Percentiles rank a stretch among this genome's conserved stretches.
These are phyloP conservation scores for Yarrowia alimentaria DNA, from an alignment of 805 yeast species.

Conservation along the genomic window DNA sequence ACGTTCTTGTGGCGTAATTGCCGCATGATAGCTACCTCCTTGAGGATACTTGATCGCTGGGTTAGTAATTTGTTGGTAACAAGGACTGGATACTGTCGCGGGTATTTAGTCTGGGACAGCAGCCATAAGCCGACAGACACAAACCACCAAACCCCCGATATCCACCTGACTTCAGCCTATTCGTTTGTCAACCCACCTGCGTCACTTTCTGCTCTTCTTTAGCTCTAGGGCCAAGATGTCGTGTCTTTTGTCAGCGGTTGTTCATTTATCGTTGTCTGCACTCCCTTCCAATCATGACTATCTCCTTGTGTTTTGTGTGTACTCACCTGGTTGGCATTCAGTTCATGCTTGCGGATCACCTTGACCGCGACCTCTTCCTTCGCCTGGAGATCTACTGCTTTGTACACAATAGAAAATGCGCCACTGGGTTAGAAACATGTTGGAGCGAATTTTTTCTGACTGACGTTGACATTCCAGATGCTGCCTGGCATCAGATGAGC, in stretches of 20 bases:
- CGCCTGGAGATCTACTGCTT: constrained; percentile 53
- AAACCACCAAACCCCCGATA: too few species aligned
- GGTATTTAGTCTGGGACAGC: too few species aligned
- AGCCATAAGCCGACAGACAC: too few species aligned
- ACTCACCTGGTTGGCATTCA: constrained; percentile 42
- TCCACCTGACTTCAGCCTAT: too few species aligned
- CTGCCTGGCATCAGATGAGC: too few species aligned
- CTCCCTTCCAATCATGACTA: too few species aligned
- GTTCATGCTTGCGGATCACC: constrained; percentile 60
- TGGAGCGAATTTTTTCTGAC: too few species aligned
- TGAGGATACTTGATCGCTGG: constrained; percentile 53
- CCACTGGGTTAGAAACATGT: constrained; percentile 54
- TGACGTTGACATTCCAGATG: too few species aligned
- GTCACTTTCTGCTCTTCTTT: constrained; percentile 12
- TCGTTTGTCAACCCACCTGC: constrained; percentile 26
- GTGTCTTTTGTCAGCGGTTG: constrained; percentile 12
- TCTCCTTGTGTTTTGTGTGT: too few species aligned
- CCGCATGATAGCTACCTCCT: constrained; percentile 73
- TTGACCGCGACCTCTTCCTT: constrained; percentile 66
- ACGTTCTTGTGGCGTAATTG: constrained; percentile 61
- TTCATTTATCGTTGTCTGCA: too few species aligned
- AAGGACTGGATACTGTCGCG: too few species aligned
- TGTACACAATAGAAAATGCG: constrained; percentile 84
- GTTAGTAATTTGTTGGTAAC: constrained; percentile 1
- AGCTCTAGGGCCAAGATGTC: constrained; percentile 12